These are phyloP conservation scores for Scheffersomyces coipomensis DNA, from an alignment of 805 yeast genomes.

Conservation along the genomic window DNA sequence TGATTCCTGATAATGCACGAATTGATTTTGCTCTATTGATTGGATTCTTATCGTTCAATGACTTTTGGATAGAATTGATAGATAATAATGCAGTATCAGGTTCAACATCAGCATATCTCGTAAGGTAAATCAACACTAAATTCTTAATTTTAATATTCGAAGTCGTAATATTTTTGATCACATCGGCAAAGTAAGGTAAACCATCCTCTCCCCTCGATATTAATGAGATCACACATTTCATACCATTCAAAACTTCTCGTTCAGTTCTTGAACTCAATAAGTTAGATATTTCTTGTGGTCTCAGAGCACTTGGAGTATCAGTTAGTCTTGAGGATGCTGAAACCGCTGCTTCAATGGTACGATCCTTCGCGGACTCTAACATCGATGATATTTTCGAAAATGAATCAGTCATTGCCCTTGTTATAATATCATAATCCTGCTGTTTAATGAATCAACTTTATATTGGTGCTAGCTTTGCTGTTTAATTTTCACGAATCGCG, in stretches of 20 bases:
- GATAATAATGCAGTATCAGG: conserved; percentile 89
- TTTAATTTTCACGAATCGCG: no score
- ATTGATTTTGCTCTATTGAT: conserved; percentile 70
- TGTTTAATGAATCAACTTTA: background rate
- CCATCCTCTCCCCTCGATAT: conserved; percentile 42
- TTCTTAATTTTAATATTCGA: conserved; percentile 60
- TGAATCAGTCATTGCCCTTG: conserved; percentile 41
- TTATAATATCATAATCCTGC: background rate
- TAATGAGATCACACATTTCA: conserved; percentile 40
- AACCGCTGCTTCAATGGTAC: conserved; percentile 81
- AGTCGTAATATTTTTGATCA: conserved; percentile 83
- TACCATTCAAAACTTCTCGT: conserved; percentile 44
- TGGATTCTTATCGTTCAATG: conserved; percentile 68
- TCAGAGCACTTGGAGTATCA: conserved; percentile 58
- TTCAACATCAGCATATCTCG: conserved; percentile 75
- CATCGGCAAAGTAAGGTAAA: conserved; percentile 68
- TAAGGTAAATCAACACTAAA: conserved; percentile 72
- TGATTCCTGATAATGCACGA: conserved; percentile 78
- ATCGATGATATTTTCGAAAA: conserved; percentile 64
- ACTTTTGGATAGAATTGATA: conserved; percentile 87
- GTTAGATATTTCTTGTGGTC: conserved; percentile 65
- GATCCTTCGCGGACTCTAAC: conserved; percentile 74
- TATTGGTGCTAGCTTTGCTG: background rate
- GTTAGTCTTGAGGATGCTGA: conserved; percentile 67
- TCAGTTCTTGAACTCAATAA: conserved; percentile 68